Conservation (phyloP, 2,329 filamentous ascomycete genomes). For the Keithomyces neogunnii region DNA sequence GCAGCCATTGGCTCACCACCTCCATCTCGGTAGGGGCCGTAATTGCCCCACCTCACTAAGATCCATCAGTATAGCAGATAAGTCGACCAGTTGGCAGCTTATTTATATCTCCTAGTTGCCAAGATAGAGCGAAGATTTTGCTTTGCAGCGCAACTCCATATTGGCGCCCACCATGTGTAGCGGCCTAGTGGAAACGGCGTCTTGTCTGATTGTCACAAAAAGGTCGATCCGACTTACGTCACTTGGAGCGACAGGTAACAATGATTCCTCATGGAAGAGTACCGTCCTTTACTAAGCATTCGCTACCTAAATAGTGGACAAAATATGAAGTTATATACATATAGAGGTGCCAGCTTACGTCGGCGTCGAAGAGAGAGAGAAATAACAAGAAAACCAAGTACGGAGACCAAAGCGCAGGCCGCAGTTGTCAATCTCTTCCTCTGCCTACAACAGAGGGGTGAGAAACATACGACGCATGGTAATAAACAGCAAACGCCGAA, state of each 20-base stretch:
- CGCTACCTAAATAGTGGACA: constrained; percentile 2
- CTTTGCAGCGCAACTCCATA: too few species aligned
- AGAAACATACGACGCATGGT: not conserved
- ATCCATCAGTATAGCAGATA: not conserved
- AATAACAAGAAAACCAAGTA: not conserved
- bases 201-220: too few species aligned
- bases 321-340: not conserved
- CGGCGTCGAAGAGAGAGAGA: not conserved
- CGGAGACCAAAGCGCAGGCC: too few species aligned
- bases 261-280: too few species aligned
- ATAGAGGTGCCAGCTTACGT: not conserved
- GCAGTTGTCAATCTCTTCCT: not conserved
- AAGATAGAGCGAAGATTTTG: not conserved
- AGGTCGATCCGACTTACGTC: too few species aligned
- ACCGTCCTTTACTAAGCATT: not conserved
- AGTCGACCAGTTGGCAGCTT: not conserved
- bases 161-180: too few species aligned
- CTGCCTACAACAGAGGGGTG: not conserved
- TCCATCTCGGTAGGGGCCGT: constrained; percentile 2
- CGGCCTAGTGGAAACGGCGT: too few species aligned
- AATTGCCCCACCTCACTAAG: not conserved
- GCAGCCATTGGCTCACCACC: not conserved
- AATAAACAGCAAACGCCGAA: constrained; percentile 19
- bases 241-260: too few species aligned
- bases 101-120: not conserved